Conservation (phyloP, 192 early-diverging fungal species). For the Cetraspora pellucida region DNA sequence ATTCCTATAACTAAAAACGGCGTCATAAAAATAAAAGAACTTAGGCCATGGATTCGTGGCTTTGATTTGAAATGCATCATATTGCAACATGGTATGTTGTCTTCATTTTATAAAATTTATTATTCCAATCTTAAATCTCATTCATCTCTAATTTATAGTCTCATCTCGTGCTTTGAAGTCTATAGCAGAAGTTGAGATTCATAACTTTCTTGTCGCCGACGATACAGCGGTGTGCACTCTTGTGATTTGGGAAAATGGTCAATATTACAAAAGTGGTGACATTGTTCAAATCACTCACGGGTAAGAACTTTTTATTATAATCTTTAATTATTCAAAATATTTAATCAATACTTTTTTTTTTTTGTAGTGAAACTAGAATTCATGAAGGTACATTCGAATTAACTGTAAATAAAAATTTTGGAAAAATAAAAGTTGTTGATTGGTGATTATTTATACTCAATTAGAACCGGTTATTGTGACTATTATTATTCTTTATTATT, state of each 20-base stretch:
- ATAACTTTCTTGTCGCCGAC: conserved; percentile 25
- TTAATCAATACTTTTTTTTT: background rate
- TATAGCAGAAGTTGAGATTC: conserved; percentile 1
- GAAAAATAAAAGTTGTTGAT: conserved; percentile 21
- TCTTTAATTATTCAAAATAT: background rate
- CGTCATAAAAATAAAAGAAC: conserved; percentile 13
- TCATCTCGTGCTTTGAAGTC: background rate
- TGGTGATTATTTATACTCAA: background rate
- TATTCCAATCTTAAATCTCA: background rate
- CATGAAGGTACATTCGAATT: conserved; percentile 9
- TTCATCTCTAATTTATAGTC: conserved; percentile 5
- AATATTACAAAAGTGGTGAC: conserved; percentile 10
- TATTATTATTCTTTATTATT: background rate
- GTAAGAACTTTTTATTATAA: conserved; percentile 6
- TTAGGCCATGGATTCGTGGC: conserved; percentile 22
- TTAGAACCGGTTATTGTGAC: background rate
- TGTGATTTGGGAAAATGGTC: conserved; percentile 25
- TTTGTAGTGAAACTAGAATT: conserved; percentile 11
- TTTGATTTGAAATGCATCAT: conserved; percentile 26
- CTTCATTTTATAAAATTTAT: background rate
- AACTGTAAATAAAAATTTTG: conserved; percentile 18
- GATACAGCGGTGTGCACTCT: conserved; percentile 23
- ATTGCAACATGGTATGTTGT: conserved; percentile 2
- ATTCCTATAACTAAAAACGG: background rate
- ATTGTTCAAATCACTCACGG: conserved; percentile 21